Base-by-base conservation (phyloP, 768 basidiomycete species). In the Boletus barrowsii region DNA sequence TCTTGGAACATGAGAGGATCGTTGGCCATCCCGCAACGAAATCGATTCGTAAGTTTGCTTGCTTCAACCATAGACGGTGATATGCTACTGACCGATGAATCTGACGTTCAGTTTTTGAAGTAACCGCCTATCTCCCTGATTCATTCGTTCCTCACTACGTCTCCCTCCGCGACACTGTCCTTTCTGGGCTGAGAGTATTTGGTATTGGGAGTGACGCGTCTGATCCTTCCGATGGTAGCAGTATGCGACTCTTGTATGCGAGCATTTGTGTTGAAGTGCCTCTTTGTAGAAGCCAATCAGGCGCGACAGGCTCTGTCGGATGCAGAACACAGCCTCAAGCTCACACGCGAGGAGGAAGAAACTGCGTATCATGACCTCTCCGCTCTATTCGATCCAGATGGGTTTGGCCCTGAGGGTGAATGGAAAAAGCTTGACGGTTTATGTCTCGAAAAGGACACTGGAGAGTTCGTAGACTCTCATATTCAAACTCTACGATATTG, bases 391-490 rank as follows among this genome's bases (percentile, higher is more conserved):
- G 75, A 84, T 54, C 71, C 71, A 10, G 68, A 83, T 18, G 80
- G 79, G 35, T 97, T 88, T 60, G 94, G 94, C 18, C 67, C 73
- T 1, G 77, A 90, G 26, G 96, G 92, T 47, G 92, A 97, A 73
- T 99, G 93, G 93, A 96, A 96, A 79, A 97, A 96, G 73, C 80
- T 99, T 7, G 88, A 95, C 20, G 80, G 82, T 6, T 75, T 78
- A 2, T 98, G 96, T 62, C 68, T 98, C 13, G 82, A 84, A 66
- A 88, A 84, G 66, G 83, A 95, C 50, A 77, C 81, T 5, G 96
- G 97, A 78, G 96, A 97, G 91, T 97, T 64, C 67, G 94, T 86
- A 22, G 37, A 49, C n/a, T 32, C 4, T 33, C 24, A 6, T 18
- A 11, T n/a, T 20, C 24, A 20, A 26, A 32, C n/a, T 3, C 2